phyloP scores from a whole-genome alignment of 2,329 filamentous ascomycete species.

The Chalaropsis ovoidea region DNA sequence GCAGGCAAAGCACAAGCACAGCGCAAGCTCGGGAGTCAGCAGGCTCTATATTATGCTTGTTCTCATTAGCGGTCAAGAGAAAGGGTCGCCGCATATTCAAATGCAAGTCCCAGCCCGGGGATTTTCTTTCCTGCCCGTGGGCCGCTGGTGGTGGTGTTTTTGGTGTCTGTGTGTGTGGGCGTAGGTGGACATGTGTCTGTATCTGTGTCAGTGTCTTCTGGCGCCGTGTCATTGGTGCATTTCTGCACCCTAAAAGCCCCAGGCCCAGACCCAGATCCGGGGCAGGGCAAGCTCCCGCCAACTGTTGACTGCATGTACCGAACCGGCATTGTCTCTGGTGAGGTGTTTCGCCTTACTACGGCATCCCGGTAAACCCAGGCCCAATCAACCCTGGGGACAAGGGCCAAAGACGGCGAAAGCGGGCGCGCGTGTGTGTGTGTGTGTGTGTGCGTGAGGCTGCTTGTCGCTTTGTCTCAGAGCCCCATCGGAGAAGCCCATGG shows the following conservation, averaged over 20 bases:
- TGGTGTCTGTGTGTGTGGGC: no score
- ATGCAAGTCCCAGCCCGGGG: not conserved
- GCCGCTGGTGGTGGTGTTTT: not conserved
- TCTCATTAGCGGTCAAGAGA: not conserved
- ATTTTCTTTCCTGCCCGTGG: not conserved
- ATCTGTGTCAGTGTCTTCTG: no score
- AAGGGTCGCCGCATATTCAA: not conserved
- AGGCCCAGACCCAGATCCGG: no score
- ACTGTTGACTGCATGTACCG: not conserved
- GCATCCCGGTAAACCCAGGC: not conserved
- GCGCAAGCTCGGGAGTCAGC: not conserved
- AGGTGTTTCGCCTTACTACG: not conserved
- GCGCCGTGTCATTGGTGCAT: not conserved
- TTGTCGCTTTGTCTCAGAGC: not conserved
- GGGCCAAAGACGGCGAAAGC: not conserved
- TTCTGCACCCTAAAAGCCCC: not conserved
- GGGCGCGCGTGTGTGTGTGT: not conserved
- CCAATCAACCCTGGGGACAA: not conserved
- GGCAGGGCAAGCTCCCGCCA: no score
- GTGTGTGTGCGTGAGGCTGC: not conserved
- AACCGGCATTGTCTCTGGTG: not conserved
- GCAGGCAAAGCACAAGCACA: not conserved
- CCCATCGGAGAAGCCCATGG: constrained; percentile 5
- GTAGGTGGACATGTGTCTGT: no score
- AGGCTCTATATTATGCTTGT: not conserved